Base-by-base conservation (phyloP, 2,329 filamentous ascomycete genomes). In the Aulographum hederae region DNA sequence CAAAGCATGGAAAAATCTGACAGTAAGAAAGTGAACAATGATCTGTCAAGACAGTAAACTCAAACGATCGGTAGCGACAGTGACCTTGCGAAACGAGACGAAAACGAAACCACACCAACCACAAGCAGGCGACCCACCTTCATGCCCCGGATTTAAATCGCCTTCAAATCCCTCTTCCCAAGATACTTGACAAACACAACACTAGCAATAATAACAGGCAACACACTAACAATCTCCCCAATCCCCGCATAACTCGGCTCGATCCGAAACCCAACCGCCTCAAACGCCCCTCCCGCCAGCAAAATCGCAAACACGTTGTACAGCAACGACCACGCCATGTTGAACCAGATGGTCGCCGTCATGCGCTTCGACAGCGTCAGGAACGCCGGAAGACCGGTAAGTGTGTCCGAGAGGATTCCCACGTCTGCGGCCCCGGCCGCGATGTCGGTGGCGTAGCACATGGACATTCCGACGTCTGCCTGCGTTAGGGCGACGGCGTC, bases 401-500 rank as follows among this genome's bases (percentile, higher is more conserved):
- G 58, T 3, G 46, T 44, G 1, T 67, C 60, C 0, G 65, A 61
- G 46, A 80, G 58, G 12, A 86, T 61, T 0, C 82, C 68, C 0
- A 77, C 69, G 41, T 84, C 76, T 0, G 79, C 73, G 0, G 75
- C 73, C 2, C 59, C 62, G 33, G 67, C 58, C 0, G 79, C 73
- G 2, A 84, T 60, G 34, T 82, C 77, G 6, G 28, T 31, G 16
- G 6, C 16, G 8, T 12, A 6, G 36, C 65, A 66, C 46, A 86
- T 67, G 39, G 80, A 74, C 0, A 84, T 58, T 18, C 80, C 80
- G 18, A 86, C 64, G 4, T 65, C 66, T 2, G 80, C 76, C 44
- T 73, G 67, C 0, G 76, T 70, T 2, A 86, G 60, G 0, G 79
- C 79, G 3, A 69, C 61, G 0, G 79, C 75, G 43, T 86, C 79